Base-by-base conservation (phyloP, 2,329 filamentous ascomycete species). In the Stachybotrys elegans region DNA sequence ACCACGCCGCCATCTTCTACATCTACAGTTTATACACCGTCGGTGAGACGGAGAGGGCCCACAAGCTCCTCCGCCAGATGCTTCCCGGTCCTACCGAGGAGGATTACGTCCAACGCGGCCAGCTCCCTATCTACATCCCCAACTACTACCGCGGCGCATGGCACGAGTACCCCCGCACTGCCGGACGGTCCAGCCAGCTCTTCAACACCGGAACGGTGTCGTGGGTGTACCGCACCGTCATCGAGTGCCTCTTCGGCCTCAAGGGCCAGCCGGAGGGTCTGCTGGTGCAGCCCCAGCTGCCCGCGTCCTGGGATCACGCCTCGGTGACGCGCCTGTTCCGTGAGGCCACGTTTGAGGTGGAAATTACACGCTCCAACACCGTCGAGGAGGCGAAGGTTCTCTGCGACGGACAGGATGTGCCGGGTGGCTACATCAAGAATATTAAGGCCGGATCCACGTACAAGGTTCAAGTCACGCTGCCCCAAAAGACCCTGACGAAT, bases 201-300 rank as follows among this genome's bases (percentile, higher is more conserved):
- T 79, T 80, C 62, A 79, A 79, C 56, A 80, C 76, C 2, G 76
- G 76, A 4, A 79, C 75, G 6, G 71, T 77, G 20, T 72, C 72
- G 16, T 80, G 76, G 76, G 73, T 67, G 3, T 79, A 79, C 56
- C 66, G 76, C 9, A 72, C 68, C 55, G 69, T 79, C 50, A 69
- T 78, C 38, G 76, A 80, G 56, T 75, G 75, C 0, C 56, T 80
- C 5, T 79, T 75, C 47, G 76, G 76, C 0, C 58, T 80, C 29
- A 65, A 67, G 11, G 76, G 76, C 21, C 72, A 74, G 11, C 59
- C 59, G 2, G 58, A 71, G 2, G 76, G 75, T 0, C 53, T 79
- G 41, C 51, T 51, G 8, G 61, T 79, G 22, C 59, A 64, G 2
- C 76, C 76, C 1, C 73, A 77, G 56, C 58, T 79, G 48, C 76